phyloP scores from a whole-genome alignment of 306 rosid species.

The Medicago arabica region DNA sequence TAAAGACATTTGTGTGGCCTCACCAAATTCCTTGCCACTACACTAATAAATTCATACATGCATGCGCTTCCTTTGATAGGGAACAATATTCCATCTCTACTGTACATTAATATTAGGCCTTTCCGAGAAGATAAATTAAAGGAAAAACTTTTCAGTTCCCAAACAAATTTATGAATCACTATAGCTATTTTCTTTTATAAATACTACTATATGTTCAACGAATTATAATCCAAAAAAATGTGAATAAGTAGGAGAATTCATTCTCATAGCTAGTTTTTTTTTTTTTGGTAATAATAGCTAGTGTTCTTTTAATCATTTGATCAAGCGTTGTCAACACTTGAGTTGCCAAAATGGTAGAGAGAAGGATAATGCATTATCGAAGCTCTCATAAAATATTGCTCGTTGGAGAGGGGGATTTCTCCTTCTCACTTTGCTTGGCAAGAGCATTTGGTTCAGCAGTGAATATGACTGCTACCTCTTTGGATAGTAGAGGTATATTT shows the following conservation, averaged over 20 bases:
- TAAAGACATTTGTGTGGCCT: too few relatives aligned
- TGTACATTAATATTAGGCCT: background rate
- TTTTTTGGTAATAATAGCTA: too few relatives aligned
- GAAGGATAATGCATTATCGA: slow-evolving; percentile 31
- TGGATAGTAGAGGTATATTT: slow-evolving; percentile 39
- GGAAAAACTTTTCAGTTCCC: background rate
- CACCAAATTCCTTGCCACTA: background rate
- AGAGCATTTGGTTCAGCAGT: slow-evolving; percentile 38
- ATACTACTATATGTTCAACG: too few relatives aligned
- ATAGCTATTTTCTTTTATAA: background rate
- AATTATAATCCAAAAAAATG: too few relatives aligned
- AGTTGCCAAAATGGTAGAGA: slow-evolving; percentile 38
- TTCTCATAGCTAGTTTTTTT: too few relatives aligned
- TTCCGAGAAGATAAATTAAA: background rate
- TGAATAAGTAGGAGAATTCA: background rate
- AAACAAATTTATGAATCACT: background rate
- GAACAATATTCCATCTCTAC: background rate
- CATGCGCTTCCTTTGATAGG: background rate
- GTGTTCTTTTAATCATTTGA: too few relatives aligned
- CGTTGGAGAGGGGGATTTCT: slow-evolving; percentile 58
- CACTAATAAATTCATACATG: background rate
- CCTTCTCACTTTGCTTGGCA: slow-evolving; percentile 54
- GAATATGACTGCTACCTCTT: slow-evolving; percentile 52
- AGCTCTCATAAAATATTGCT: slow-evolving; percentile 46
- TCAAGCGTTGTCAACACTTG: too few relatives aligned